Evolutionary conservation across 2,329 filamentous ascomycete genomes (phyloP).

Genomic region (Triangularia setosa): DNA sequence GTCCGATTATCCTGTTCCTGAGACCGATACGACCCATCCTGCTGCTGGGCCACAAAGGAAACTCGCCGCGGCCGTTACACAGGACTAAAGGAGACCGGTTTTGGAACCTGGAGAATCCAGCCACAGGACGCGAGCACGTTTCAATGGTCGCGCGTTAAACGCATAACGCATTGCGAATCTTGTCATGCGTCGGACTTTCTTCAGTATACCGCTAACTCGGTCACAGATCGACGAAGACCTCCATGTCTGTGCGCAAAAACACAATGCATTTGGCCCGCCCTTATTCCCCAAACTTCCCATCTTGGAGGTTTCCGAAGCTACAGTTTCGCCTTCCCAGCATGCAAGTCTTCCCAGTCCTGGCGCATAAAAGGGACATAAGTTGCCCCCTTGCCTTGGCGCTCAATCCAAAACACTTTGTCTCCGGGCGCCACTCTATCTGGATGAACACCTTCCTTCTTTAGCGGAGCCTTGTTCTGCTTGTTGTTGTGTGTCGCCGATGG

Average conservation of each 20-base stretch:
- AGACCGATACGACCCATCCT: conserved; percentile 2
- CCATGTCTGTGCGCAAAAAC: neutral
- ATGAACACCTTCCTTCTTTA: conserved; percentile 65
- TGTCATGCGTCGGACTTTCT: neutral
- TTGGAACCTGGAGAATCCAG: neutral
- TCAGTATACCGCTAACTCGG: neutral
- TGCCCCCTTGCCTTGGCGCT: conserved; percentile 51
- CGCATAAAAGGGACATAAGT: conserved; percentile 54
- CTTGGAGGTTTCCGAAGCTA: conserved; percentile 10
- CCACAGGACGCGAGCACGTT: neutral
- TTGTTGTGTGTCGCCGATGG: conserved; percentile 67
- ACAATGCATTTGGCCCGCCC: too few species aligned
- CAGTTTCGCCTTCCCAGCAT: conserved; percentile 28
- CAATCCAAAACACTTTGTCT: conserved; percentile 52
- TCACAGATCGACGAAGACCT: neutral
- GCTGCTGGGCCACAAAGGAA: neutral
- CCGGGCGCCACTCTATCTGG: conserved; percentile 41
- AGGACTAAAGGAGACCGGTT: neutral
- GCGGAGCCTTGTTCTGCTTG: conserved; percentile 73
- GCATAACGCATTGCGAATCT: neutral
- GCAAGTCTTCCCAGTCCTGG: conserved; percentile 51
- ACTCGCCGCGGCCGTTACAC: neutral
- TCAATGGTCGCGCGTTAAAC: neutral
- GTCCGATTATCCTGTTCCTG: neutral
- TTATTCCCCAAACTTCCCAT: too few species aligned